Evolutionary conservation across 305 asterid species (phyloP), one percentile per base, ranked within the genome.

Genomic region (Fraxinus ornus): DNA sequence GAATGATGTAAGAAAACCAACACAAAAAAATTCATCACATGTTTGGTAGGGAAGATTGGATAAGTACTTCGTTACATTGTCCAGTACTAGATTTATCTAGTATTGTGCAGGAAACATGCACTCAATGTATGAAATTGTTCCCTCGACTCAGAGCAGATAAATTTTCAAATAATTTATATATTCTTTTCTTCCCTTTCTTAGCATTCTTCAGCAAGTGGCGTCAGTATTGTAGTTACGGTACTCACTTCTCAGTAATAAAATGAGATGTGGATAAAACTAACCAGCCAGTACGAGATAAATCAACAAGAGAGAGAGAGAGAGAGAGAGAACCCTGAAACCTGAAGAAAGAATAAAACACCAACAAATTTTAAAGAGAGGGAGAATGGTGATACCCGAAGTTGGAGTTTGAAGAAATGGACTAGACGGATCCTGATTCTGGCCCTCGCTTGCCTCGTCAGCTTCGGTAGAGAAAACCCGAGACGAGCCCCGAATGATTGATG

Each of bases 401-500:
- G 92, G 93, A 21, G 84, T 81, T 77, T 35, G 85, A 28, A 78
- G 86, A 86, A 88, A 86, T 79, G 86, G 76, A 10, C 52, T 41
- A 2, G 52, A 41, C 3, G 52, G 52, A 78, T 87, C 89, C 32
- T 17, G 77, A 13, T 88, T 77, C 60, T 85, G 76, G 75, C 57
- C 89, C 74, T 9, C 86, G 52, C 79, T 88, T 76, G 93, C 86
- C 79, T 52, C 80, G 33, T 88, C 84, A 30, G 92, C 88, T 79
- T 88, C 94, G 7, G 96, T 86, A 4, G 95, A 90, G 87, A 92
- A 93, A 41, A 75, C 89, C 85, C 88, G 88, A 83, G 86, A 86
- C 33, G 84, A 73, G 68, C 21, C 32, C 84, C 84, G 74, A 68
- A 84, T 77, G 37, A 87, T n/a, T 72, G 86, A 71, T 19, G 89